Evolutionary conservation across 192 early-diverging fungal genomes (phyloP), one percentile per base, ranked within the genome.

Genomic region (Linnemannia schmuckeri): DNA sequence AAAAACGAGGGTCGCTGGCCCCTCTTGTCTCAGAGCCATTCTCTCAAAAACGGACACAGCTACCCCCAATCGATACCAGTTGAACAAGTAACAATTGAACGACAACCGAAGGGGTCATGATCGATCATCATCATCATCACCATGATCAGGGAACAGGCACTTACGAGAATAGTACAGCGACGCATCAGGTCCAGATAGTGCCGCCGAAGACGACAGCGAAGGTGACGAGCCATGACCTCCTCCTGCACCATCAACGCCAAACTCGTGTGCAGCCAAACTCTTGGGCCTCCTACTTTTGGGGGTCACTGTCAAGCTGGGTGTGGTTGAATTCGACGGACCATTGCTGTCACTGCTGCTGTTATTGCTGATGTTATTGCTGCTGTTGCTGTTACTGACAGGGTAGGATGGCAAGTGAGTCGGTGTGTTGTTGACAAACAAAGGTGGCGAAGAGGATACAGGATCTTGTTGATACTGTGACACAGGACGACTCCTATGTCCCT

Each of bases 241-340:
- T 49, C 47, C 49, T 52, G 18, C 18, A 52, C 49, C 70, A 12
- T 80, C 79, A 13, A 27, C 75, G n/a, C 68, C 55, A 74, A 79
- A 73, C 57, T 86, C 78, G 38, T 86, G 78, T 18, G 82, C 74
- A n/a, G 83, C 83, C 55, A 86, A 47, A 46, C 83, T 86, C 61
- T 86, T 86, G 61, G 83, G 83, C 52, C 83, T 79, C 42, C 83
- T 75, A 13, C 30, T 77, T 70, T 86, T 86, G 24, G 74, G 73
- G 41, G 82, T 75, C 35, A 72, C 54, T 2, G 74, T 68, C 46
- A 57, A 41, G 12, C 27, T 74, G 27, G 46, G 41, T 40, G 44
- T 73, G 20, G 24, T 72, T 40, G 24, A 44, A 30, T 46, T 46
- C 38, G 24, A 41, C 24, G 30, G 24, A 18, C 22, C 33, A 41